phyloP scores from a whole-genome alignment of 768 basidiomycete species.

The Mycena sanguinolenta region DNA sequence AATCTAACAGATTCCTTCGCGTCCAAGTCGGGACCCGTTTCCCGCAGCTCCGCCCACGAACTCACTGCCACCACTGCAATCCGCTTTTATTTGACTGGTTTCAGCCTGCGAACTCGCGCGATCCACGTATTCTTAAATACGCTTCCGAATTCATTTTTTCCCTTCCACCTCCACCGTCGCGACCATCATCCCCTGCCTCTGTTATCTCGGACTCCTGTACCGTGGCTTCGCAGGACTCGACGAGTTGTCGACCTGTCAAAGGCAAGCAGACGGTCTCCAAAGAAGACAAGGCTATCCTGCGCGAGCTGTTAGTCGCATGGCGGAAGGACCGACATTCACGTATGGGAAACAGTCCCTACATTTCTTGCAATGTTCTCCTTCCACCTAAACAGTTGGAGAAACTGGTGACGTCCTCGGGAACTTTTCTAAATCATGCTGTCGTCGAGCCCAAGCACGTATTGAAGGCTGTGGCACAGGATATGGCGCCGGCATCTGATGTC shows the following conservation, averaged over 20 bases:
- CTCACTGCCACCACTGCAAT: conserved; percentile 32
- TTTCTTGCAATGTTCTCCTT: conserved; percentile 9
- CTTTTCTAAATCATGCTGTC: neutral
- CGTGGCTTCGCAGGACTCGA: conserved; percentile 1
- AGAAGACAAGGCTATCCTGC: conserved; percentile 5
- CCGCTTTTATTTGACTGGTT: conserved; percentile 1
- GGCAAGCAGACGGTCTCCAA: neutral
- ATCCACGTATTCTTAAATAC: conserved; percentile 22
- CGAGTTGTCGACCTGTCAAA: conserved; percentile 12
- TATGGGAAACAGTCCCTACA: conserved; percentile 17
- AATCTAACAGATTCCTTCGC: neutral
- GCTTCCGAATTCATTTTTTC: too few relatives aligned
- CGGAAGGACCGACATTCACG: conserved; percentile 10
- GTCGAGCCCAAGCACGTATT: conserved; percentile 9
- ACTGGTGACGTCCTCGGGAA: neutral
- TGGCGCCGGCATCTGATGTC: neutral
- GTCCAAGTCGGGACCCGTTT: conserved; percentile 12
- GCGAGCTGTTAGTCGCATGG: conserved; percentile 3
- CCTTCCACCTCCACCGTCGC: neutral
- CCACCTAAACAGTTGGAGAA: conserved; percentile 14
- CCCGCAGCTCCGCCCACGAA: conserved; percentile 7
- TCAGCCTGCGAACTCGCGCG: conserved; percentile 3
- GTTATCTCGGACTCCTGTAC: conserved; percentile 11
- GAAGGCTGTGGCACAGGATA: neutral
- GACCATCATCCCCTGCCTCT: conserved; percentile 8